Conservation (phyloP, 768 basidiomycete species). For the Hypsizygus marmoreus region DNA sequence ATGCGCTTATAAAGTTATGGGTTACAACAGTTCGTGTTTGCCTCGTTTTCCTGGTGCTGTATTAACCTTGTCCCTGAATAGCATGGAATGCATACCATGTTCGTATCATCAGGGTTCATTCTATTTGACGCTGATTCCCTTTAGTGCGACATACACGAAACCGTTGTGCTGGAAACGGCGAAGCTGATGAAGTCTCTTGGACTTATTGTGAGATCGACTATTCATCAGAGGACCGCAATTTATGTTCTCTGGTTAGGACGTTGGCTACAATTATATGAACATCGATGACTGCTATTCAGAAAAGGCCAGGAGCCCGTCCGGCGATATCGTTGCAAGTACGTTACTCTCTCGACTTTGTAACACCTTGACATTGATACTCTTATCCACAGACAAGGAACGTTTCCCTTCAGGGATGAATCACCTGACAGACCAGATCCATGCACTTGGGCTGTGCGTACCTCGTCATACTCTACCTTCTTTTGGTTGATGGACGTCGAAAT, state of each 20-base stretch:
- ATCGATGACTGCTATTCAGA: conserved; percentile 70
- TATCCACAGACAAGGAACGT: conserved; percentile 26
- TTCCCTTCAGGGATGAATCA: conserved; percentile 61
- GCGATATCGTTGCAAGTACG: conserved; percentile 58
- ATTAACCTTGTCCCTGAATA: conserved; percentile 19
- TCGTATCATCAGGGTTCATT: conserved; percentile 12
- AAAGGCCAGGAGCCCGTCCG: conserved; percentile 49
- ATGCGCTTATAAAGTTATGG: conserved; percentile 45
- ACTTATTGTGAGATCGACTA: conserved; percentile 47
- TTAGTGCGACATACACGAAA: conserved; percentile 62
- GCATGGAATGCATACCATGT: conserved; percentile 77
- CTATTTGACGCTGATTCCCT: neutral
- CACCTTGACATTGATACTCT: neutral
- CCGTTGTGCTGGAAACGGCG: conserved; percentile 52
- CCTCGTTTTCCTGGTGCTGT: neutral
- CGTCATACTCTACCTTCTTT: neutral
- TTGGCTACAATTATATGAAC: conserved; percentile 62
- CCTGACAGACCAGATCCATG: conserved; percentile 57
- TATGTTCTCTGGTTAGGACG: conserved; percentile 39
- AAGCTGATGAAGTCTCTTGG: conserved; percentile 57
- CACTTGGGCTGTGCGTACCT: conserved; percentile 51
- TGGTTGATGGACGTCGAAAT: too few relatives aligned
- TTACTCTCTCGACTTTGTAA: neutral
- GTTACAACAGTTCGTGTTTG: conserved; percentile 58
- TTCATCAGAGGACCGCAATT: too few relatives aligned